Percentiles rank a stretch among this genome's conserved stretches.
phyloP scores from a whole-genome alignment of 192 early-diverging fungal species.

The Backusella mclennaniae region DNA sequence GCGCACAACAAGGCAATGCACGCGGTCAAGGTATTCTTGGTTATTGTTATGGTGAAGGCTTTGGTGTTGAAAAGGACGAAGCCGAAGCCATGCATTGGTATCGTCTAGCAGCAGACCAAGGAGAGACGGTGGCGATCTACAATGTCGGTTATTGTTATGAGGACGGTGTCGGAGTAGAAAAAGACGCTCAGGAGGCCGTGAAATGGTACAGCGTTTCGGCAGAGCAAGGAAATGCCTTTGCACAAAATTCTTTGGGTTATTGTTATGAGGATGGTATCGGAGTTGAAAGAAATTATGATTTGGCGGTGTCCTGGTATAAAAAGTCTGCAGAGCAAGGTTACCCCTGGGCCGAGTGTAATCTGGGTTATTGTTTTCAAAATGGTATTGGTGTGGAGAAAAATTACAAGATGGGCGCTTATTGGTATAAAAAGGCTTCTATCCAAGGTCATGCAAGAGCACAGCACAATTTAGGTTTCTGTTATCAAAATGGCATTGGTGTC shows the following conservation, averaged over 20 bases:
- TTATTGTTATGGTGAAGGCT: conserved; percentile 75
- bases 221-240: conserved; percentile 66
- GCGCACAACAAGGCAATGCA: conserved; percentile 57
- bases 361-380: conserved; percentile 72
- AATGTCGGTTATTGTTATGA: conserved; percentile 57
- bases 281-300: conserved; percentile 44
- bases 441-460: conserved; percentile 51
- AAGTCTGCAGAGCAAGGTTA: conserved; percentile 49
- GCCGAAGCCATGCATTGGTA: conserved; percentile 62
- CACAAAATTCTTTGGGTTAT: conserved; percentile 77
- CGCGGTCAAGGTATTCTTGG: conserved; percentile 66
- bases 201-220: conserved; percentile 65
- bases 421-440: conserved; percentile 56
- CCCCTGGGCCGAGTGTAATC: conserved; percentile 60
- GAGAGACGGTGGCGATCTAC: conserved; percentile 52
- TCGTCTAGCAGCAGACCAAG: conserved; percentile 46
- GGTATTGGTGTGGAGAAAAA: conserved; percentile 53
- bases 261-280: conserved; percentile 80
- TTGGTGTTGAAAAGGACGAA: conserved; percentile 66
- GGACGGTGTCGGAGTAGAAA: conserved; percentile 53
- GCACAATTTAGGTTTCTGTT: conserved; percentile 78
- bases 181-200: conserved; percentile 47
- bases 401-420: conserved; percentile 48
- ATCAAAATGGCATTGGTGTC: conserved; percentile 80
- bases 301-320: conserved; percentile 61